Percentiles rank a stretch among this genome's conserved stretches.
Evolutionary conservation across 2,329 filamentous ascomycete genomes (phyloP).

Genomic region (Colletotrichum lini): DNA sequence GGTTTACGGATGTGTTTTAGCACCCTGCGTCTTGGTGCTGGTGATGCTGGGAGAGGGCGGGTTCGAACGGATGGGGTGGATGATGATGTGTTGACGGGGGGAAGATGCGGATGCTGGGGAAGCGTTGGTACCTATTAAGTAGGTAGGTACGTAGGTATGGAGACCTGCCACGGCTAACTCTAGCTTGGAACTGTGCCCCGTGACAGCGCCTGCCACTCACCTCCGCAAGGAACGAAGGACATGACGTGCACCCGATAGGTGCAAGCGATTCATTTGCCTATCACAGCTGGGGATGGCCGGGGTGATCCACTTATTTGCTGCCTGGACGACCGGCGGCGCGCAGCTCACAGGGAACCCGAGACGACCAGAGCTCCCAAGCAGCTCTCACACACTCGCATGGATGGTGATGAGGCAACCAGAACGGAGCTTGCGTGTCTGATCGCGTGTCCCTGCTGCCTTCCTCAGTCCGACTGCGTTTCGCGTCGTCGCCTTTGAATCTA

Average conservation of each 20-base stretch:
- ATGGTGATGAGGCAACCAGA: slow-evolving; percentile 32
- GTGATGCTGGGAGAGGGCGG: slow-evolving; percentile 28
- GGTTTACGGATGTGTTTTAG: slow-evolving; percentile 13
- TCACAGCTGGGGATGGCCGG: slow-evolving; percentile 13
- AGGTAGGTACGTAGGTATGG: slow-evolving; percentile 30
- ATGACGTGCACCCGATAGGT: slow-evolving; percentile 34
- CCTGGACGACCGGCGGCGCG: slow-evolving; percentile 19
- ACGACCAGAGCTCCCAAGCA: slow-evolving; percentile 35
- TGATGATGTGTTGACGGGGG: slow-evolving; percentile 42
- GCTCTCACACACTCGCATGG: slow-evolving; percentile 27
- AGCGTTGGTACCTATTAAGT: slow-evolving; percentile 41
- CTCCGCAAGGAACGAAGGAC: slow-evolving; percentile 35
- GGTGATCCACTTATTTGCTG: slow-evolving; percentile 11
- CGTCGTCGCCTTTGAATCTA: not conserved
- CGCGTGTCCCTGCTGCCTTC: slow-evolving; percentile 40
- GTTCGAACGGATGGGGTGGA: slow-evolving; percentile 25
- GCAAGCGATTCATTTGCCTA: slow-evolving; percentile 17
- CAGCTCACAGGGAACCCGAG: slow-evolving; percentile 23
- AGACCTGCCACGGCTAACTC: slow-evolving; percentile 11
- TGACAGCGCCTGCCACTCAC: slow-evolving; percentile 38
- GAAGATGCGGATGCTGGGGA: slow-evolving; percentile 33
- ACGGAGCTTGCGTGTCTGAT: slow-evolving; percentile 42
- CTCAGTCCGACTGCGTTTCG: slow-evolving; percentile 19
- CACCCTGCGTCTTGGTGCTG: slow-evolving; percentile 34
- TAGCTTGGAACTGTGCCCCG: slow-evolving; percentile 17